phyloP scores from a whole-genome alignment of 2,329 filamentous ascomycete genomes.

The Coniochaeta hoffmannii region DNA sequence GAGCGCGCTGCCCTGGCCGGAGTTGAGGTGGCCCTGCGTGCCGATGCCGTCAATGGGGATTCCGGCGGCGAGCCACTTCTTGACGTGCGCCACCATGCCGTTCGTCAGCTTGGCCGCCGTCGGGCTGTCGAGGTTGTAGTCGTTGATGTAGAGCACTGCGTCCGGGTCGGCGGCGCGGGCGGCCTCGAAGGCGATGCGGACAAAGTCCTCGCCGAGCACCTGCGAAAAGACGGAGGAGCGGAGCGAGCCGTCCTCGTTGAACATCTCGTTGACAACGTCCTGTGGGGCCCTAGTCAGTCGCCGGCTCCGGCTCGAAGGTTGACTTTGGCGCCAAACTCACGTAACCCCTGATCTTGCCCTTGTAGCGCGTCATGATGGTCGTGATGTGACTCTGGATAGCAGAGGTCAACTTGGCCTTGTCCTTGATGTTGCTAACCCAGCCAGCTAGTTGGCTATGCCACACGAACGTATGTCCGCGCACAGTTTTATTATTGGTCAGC shows the following conservation, averaged over 20 bases:
- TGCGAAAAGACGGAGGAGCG: conserved; percentile 57
- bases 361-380: conserved; percentile 49
- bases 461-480: conserved; percentile 60
- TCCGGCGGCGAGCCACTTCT: conserved; percentile 54
- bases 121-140: conserved; percentile 60
- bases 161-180: conserved; percentile 58
- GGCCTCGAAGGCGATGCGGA: conserved; percentile 62
- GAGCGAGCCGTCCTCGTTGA: conserved; percentile 52
- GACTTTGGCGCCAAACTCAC: conserved; percentile 16
- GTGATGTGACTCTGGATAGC: conserved; percentile 55
- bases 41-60: conserved; percentile 60
- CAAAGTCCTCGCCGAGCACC: conserved; percentile 63
- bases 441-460: conserved; percentile 55
- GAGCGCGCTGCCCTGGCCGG: conserved; percentile 34
- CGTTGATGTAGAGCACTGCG: conserved; percentile 70
- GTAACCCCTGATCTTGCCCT: conserved; percentile 56
- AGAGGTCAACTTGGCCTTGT: conserved; percentile 41
- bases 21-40: conserved; percentile 47
- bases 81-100: conserved; percentile 51
- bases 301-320: not conserved
- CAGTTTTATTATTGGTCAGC: conserved; percentile 43
- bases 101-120: conserved; percentile 47
- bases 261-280: conserved; percentile 61
- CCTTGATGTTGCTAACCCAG: conserved; percentile 51
- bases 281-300: conserved; percentile 8